Base-by-base conservation (phyloP, 345 rosid species). In the Sonneratia caseolaris region DNA sequence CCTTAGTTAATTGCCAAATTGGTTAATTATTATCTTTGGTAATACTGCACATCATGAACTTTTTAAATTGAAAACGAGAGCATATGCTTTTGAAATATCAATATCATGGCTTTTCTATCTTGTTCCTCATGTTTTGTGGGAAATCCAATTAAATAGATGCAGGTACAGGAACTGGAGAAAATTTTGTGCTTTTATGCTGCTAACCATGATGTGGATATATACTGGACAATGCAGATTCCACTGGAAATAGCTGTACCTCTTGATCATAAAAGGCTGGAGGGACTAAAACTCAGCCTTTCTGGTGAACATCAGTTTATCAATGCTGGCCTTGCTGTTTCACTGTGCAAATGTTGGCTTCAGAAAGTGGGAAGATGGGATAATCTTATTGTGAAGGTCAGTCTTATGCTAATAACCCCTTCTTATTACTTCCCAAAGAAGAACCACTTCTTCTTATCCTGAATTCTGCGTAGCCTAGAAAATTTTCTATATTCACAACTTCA, bases 311-410 rank as follows among this genome's bases (percentile, higher is more conserved):
- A 93, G 82, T 79, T 85, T 69, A 79, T 79, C 72, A 93, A 93
- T 66, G 98, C 96, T 62, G 93, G 92, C 73, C 98, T 90, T 81
- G 98, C 98, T 70, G 85, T 90, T 79, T 83, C 97, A 73, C 88
- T 93, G 65, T 89, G 91, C 74, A 81, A 81, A 76, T 83, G 84
- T 78, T 93, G 98, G 98, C 93, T 93, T 81, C 87, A 80, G 72
- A 90, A 87, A 76, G 89, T 90, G 8, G 85, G 90, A 71, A 87
- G 87, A 70, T 85, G 88, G 91, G 86, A 83, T 68, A 84, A 83
- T 71, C 56, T 86, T 37, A 75, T 79, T 59, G 76, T 72, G 79
- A 78, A 84, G 79, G 96, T 90, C 70, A 37, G 87, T 78, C 65
- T 2, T 67, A 38, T 62, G 51, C 56, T 42, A 9, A 42, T 42